These are phyloP conservation scores for Agastache rugosa DNA, from an alignment of 257 asterid species.

Conservation along the genomic window DNA sequence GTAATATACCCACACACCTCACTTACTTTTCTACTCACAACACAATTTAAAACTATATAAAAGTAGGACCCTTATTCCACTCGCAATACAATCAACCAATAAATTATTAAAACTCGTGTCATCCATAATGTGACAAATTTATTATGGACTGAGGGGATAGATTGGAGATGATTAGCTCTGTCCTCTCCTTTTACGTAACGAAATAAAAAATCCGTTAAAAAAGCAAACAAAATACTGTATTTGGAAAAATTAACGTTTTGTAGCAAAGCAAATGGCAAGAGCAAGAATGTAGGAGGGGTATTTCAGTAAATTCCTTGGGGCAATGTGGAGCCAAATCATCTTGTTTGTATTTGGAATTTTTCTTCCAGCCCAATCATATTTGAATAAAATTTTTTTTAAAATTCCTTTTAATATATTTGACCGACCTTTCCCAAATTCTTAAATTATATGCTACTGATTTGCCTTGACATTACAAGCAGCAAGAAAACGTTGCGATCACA, in stretches of 20 bases:
- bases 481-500: constrained; percentile 18
- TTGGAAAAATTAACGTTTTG: background rate
- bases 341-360: constrained; percentile 26
- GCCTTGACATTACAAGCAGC: constrained; percentile 10
- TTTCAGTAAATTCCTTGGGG: constrained; percentile 1
- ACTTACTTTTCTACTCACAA: no score
- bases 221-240: no score
- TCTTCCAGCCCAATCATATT: constrained; percentile 15
- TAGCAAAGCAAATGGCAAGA: background rate
- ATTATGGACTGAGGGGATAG: no score
- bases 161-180: background rate
- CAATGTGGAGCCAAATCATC: constrained; percentile 22
- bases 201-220: background rate
- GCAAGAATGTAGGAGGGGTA: background rate
- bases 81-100: no score
- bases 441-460: background rate
- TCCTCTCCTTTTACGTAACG: background rate
- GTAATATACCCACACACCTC: no score
- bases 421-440: background rate
- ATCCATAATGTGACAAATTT: no score
- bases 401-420: background rate
- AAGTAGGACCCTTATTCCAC: no score
- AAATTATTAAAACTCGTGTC: no score
- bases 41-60: no score
- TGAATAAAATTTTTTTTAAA: background rate